phyloP scores from a whole-genome alignment of 2,329 filamentous ascomycete genomes.

The Hypoxylon sp. region DNA sequence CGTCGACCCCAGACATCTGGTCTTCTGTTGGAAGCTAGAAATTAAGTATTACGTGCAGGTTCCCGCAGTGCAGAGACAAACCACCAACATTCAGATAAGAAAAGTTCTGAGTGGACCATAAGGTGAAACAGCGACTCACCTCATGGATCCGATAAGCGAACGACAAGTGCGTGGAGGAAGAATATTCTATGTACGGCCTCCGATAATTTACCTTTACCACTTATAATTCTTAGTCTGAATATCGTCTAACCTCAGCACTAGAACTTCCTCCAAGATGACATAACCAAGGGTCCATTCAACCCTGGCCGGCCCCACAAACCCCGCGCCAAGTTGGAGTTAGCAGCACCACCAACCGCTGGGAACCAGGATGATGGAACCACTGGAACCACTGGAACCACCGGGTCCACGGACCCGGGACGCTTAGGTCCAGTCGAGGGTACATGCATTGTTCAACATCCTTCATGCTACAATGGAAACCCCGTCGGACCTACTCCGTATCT shows the following conservation, averaged over 20 bases:
- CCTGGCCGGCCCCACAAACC: background rate
- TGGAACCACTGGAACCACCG: background rate
- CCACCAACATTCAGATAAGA: background rate
- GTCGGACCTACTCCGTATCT: background rate
- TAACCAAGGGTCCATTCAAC: background rate
- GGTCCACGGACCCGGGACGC: background rate
- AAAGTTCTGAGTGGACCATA: background rate
- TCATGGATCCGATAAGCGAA: slow-evolving; percentile 1
- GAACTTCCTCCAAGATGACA: background rate
- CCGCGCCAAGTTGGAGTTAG: background rate
- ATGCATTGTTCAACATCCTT: background rate
- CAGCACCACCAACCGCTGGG: background rate
- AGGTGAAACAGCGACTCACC: background rate
- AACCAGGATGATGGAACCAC: background rate
- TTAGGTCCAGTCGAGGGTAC: background rate
- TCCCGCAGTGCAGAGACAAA: background rate
- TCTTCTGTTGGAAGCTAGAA: background rate
- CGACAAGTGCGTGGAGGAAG: too few relatives aligned
- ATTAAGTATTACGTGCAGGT: background rate
- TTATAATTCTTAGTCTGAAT: background rate
- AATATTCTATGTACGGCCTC: background rate
- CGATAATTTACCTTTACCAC: background rate
- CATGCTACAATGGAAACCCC: too few relatives aligned
- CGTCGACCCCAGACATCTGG: background rate
- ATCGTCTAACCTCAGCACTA: background rate